phyloP scores from a whole-genome alignment of 2,329 filamentous ascomycete species.

The Aspergillus novofumigatus region DNA sequence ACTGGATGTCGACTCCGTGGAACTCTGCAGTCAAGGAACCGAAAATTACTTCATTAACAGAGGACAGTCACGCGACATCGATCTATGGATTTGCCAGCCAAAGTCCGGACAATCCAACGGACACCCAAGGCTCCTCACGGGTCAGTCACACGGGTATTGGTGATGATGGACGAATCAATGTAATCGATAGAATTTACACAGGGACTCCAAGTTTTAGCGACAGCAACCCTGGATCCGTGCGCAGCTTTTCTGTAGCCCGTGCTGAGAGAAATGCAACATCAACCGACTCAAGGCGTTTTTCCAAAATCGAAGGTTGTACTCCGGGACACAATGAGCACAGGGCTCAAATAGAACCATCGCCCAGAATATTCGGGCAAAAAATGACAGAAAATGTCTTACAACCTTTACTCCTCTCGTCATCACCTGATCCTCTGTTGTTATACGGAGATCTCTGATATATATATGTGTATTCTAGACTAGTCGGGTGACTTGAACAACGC shows the following conservation, averaged over 20 bases:
- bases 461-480: not conserved
- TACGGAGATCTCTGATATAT: not conserved
- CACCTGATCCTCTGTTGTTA: not conserved
- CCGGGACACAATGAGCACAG: not conserved
- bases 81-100: not conserved
- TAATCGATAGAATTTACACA: not conserved
- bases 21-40: not conserved
- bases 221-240: not conserved
- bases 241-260: no score
- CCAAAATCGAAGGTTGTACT: not conserved
- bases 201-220: not conserved
- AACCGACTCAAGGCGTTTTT: not conserved
- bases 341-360: not conserved
- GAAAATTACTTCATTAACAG: not conserved
- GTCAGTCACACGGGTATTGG: not conserved
- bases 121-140: not conserved
- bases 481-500: no score
- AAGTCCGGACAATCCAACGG: not conserved
- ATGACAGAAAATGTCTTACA: not conserved
- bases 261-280: not conserved
- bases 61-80: not conserved
- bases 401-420: not conserved
- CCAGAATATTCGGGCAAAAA: not conserved
- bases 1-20: constrained; percentile 14
- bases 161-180: not conserved